Percentiles rank a stretch among this genome's conserved stretches.
These are phyloP conservation scores for Cinnamomum chago DNA, from an alignment of 164 flowering plant genomes.

Conservation along the genomic window DNA sequence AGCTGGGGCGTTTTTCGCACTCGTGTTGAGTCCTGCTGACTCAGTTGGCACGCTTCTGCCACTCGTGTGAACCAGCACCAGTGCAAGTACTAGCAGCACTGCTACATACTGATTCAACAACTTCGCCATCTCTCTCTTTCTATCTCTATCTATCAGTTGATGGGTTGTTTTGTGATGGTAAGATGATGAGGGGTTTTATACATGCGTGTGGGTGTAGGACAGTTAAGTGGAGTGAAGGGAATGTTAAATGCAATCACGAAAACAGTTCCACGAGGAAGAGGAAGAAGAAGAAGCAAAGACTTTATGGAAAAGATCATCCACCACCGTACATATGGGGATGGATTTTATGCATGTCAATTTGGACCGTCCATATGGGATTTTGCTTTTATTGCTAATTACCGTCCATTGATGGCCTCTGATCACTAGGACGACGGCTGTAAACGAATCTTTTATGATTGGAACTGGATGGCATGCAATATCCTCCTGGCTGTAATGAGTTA, in stretches of 20 bases:
- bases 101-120: background rate
- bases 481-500: too few species aligned
- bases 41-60: background rate
- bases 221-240: background rate
- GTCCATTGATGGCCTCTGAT: too few species aligned
- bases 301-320: background rate
- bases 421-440: too few species aligned
- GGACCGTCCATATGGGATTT: too few species aligned
- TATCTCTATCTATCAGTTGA: background rate
- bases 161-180: background rate
- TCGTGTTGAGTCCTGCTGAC: background rate
- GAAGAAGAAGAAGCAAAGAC: background rate
- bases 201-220: background rate
- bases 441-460: too few species aligned
- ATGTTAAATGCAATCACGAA: background rate
- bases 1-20: constrained; percentile 1
- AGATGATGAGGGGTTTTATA: background rate
- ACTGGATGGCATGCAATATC: too few species aligned
- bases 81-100: background rate
- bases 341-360: too few species aligned
- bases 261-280: background rate
- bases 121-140: constrained; percentile 16
- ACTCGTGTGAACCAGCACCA: background rate
- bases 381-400: too few species aligned
- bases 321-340: too few species aligned